Conservation (phyloP, 176 grass and related monocot species). For the Typha latifolia region DNA sequence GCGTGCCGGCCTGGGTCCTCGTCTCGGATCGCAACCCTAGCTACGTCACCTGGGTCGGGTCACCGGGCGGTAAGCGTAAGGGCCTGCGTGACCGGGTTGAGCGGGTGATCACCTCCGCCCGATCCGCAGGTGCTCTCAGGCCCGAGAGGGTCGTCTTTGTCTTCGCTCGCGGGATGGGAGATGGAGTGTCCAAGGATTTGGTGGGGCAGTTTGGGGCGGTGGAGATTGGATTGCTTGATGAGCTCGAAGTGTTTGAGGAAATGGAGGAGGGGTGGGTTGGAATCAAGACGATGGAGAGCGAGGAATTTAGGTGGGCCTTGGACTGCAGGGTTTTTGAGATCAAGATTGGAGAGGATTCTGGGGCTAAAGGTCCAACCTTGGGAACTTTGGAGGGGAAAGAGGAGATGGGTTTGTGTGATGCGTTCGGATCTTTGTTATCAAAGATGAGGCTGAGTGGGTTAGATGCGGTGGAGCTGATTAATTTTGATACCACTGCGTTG, state of each 20-base stretch:
- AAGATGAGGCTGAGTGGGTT: slow-evolving; percentile 24
- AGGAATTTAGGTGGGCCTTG: slow-evolving; percentile 18
- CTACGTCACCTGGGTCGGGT: slow-evolving; percentile 35
- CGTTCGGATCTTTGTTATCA: slow-evolving; percentile 29
- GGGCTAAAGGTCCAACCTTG: not conserved
- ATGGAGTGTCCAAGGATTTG: slow-evolving; percentile 27
- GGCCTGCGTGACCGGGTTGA: slow-evolving; percentile 40
- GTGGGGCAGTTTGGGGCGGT: slow-evolving; percentile 43
- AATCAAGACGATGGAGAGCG: slow-evolving; percentile 27
- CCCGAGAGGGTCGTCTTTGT: slow-evolving; percentile 62
- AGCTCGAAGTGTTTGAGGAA: slow-evolving; percentile 34
- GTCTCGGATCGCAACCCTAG: slow-evolving; percentile 72
- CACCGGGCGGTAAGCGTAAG: not conserved
- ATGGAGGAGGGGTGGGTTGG: slow-evolving; percentile 46
- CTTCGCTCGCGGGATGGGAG: slow-evolving; percentile 63
- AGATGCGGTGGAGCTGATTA: slow-evolving; percentile 43
- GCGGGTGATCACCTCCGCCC: slow-evolving; percentile 32
- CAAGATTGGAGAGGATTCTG: slow-evolving; percentile 14
- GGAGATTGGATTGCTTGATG: slow-evolving; percentile 47
- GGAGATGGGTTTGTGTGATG: slow-evolving; percentile 16
- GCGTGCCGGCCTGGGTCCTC: slow-evolving; percentile 49
- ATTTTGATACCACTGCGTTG: slow-evolving; percentile 83
- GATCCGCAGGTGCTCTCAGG: slow-evolving; percentile 17
- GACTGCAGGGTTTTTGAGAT: slow-evolving; percentile 57
- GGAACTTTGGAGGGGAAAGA: not conserved